phyloP scores from a whole-genome alignment of 192 early-diverging fungal species.

The Mortierella alpina region DNA sequence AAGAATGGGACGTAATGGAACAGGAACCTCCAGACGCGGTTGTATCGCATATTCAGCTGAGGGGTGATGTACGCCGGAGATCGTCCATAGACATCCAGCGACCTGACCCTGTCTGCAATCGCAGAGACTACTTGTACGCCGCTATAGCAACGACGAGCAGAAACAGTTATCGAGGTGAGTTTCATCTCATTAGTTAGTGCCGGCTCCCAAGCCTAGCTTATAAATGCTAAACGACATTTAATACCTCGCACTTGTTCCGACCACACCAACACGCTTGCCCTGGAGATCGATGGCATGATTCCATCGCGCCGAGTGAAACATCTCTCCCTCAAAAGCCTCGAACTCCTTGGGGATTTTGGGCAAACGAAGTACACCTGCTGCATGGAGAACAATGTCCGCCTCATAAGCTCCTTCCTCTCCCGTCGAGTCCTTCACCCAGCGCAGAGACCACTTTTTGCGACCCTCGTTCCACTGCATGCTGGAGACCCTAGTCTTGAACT shows the following conservation, averaged over 20 bases:
- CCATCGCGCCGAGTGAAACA: slow-evolving; percentile 60
- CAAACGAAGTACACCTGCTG: slow-evolving; percentile 43
- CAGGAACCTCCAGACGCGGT: slow-evolving; percentile 20
- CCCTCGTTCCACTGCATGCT: slow-evolving; percentile 45
- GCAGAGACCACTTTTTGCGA: slow-evolving; percentile 32
- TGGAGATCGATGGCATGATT: slow-evolving; percentile 49
- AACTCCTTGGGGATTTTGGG: slow-evolving; percentile 56
- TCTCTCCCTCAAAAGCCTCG: slow-evolving; percentile 53
- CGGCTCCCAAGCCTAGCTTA: neutral
- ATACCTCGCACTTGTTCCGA: slow-evolving; percentile 58
- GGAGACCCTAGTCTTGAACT: slow-evolving; percentile 33
- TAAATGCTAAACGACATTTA: neutral
- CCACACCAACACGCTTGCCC: slow-evolving; percentile 58
- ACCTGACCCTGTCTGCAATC: slow-evolving; percentile 45
- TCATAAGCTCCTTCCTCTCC: slow-evolving; percentile 25
- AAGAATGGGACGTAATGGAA: slow-evolving; percentile 52
- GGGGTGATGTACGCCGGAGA: slow-evolving; percentile 57
- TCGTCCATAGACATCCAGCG: slow-evolving; percentile 56
- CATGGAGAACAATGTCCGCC: slow-evolving; percentile 52
- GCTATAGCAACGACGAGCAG: slow-evolving; percentile 2
- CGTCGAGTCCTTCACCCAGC: slow-evolving; percentile 12
- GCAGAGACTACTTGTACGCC: slow-evolving; percentile 56
- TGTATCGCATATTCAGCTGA: slow-evolving; percentile 32
- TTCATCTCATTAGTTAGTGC: neutral
- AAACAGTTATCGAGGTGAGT: neutral